phyloP scores from a whole-genome alignment of 1,139 yeast genomes.

The Blastobotrys aristatus region DNA sequence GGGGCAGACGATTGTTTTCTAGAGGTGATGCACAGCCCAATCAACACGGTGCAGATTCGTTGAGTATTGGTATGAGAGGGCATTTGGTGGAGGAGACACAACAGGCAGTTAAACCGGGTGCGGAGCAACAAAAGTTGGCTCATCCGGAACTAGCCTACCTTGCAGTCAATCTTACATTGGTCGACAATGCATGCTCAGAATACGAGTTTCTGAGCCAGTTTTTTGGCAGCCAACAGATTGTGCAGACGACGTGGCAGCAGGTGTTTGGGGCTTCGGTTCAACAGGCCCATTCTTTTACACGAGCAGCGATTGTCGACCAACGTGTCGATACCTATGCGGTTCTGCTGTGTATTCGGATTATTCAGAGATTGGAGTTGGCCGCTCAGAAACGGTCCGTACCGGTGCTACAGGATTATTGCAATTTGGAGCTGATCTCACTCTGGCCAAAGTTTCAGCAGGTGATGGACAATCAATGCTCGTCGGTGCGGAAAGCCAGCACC shows the following conservation, averaged over 20 bases:
- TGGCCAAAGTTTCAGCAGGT: constrained; percentile 86
- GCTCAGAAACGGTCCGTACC: constrained; percentile 65
- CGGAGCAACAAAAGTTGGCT: constrained; percentile 47
- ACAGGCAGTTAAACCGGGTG: constrained; percentile 24
- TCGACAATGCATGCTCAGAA: constrained; percentile 76
- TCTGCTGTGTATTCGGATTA: constrained; percentile 67
- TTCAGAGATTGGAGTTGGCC: constrained; percentile 58
- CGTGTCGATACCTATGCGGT: constrained; percentile 75
- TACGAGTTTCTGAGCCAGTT: constrained; percentile 69
- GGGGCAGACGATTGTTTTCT: constrained; percentile 11
- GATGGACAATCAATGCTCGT: constrained; percentile 72
- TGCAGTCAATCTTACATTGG: constrained; percentile 65
- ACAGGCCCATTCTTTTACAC: constrained; percentile 46
- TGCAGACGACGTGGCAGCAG: constrained; percentile 43
- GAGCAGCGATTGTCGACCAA: constrained; percentile 41
- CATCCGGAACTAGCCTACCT: constrained; percentile 71
- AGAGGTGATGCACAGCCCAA: constrained; percentile 10
- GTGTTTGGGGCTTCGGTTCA: constrained; percentile 47
- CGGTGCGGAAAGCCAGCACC: constrained; percentile 45
- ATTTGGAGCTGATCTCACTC: constrained; percentile 54
- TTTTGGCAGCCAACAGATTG: constrained; percentile 43
- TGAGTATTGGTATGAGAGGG: constrained; percentile 51
- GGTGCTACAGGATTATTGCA: constrained; percentile 66
- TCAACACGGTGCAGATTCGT: background rate
- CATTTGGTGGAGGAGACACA: constrained; percentile 24